Evolutionary conservation across 768 basidiomycete species (phyloP), one percentile per base, ranked within the genome.

Genomic region (Mycena rebaudengoi): DNA sequence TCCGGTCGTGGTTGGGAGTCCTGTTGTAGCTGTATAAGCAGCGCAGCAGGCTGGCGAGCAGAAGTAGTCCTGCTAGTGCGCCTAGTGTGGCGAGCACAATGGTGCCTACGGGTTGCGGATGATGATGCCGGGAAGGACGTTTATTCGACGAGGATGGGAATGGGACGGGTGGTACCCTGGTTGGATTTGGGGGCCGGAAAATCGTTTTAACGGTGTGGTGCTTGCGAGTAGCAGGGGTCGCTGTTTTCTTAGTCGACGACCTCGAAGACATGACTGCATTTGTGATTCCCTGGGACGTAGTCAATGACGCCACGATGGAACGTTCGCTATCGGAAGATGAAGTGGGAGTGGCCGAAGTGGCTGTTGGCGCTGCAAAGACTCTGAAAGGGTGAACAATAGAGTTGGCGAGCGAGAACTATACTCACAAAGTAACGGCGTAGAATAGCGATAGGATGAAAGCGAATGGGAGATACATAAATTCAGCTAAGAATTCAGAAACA

Each of bases 51-150:
- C 75, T 70, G 32, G 80, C 39, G 23, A 84, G 35, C 32, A 86
- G 41, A 21, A 69, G 50, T 5, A 83, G 49, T 12, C 60, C 79
- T 4, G 78, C 66, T 29, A 84, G 28, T 32, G 82, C 83, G 28
- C 79, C 85, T 14, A 87, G 68, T 13, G 80, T 76, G 68, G 79
- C 82, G 64, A 86, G 81, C 20, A 82, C 77, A 64, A 86, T 23
- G 8, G 41, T 35, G 12, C 46, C 41, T 16, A 44, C 21, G n/a
- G 61, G 54, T 23, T 28, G 26, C 32, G 16, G n/a, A n/a, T n/a
- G n/a, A n/a, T n/a, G n/a, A 7, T 50, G 57, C 80, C 51, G 72
- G 65, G 33, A 81, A 76, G 32, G 78, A 74, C n/a, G 39, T 48
- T n/a, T n/a, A n/a, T n/a, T n/a, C n/a, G n/a, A n/a, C n/a, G n/a